Percentiles rank a stretch among this genome's conserved stretches.
Evolutionary conservation across 768 basidiomycete genomes (phyloP).

Genomic region (Boletus reticuloceps): DNA sequence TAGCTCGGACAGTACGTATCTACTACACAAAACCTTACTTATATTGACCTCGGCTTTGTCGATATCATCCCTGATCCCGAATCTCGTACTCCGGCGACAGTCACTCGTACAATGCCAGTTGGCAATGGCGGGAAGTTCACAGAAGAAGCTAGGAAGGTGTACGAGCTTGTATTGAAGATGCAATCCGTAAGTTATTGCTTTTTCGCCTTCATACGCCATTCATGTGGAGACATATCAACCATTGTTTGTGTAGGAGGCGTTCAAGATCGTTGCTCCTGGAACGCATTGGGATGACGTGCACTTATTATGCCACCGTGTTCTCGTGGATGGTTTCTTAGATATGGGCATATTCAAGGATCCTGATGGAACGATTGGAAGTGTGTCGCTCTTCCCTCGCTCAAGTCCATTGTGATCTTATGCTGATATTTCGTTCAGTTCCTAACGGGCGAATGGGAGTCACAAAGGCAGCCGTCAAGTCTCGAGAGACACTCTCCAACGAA

Average conservation of each 20-base stretch:
- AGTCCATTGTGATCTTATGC: neutral
- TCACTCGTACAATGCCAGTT: conserved; percentile 85
- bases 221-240: neutral
- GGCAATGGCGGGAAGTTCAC: conserved; percentile 93
- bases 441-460: neutral
- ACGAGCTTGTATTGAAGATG: conserved; percentile 87
- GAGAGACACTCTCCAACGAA: conserved; percentile 34
- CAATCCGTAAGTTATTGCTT: conserved; percentile 54
- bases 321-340: conserved; percentile 78
- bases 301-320: conserved; percentile 73
- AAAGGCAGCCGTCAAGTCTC: conserved; percentile 9
- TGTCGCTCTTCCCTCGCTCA: neutral
- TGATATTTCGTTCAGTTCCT: neutral
- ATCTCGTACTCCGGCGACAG: conserved; percentile 42
- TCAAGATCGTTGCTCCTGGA: conserved; percentile 69
- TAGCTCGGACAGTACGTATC: conserved; percentile 54
- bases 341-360: conserved; percentile 85
- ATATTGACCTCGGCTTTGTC: neutral
- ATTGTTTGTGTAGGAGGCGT: conserved; percentile 53
- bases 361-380: conserved; percentile 32
- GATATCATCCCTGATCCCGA: neutral
- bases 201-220: neutral
- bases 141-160: conserved; percentile 75
- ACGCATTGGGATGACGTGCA: conserved; percentile 91
- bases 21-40: neutral